Evolutionary conservation across 2,329 filamentous ascomycete genomes (phyloP).

Genomic region (Paraphoma sp.): DNA sequence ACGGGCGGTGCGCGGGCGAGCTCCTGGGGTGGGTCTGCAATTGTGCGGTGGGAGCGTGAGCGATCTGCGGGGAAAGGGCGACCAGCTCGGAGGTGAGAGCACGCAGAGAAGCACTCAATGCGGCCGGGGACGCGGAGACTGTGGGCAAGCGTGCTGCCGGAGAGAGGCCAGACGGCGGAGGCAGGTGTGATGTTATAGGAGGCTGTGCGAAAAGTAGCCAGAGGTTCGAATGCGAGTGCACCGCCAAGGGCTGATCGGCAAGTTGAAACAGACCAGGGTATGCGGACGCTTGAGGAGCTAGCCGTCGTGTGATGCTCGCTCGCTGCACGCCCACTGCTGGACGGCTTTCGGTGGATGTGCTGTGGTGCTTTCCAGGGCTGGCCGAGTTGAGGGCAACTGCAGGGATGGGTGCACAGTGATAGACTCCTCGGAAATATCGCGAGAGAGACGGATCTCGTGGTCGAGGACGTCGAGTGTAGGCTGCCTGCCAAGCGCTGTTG

Average conservation of each 20-base stretch:
- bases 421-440: too few species aligned
- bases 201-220: slow-evolving; percentile 30
- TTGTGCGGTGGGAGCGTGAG: slow-evolving; percentile 20
- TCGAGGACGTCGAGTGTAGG: background rate
- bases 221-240: slow-evolving; percentile 8
- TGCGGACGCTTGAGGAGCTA: slow-evolving; percentile 7
- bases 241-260: slow-evolving; percentile 9
- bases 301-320: background rate
- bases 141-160: slow-evolving; percentile 6
- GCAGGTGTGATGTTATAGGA: slow-evolving; percentile 22
- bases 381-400: background rate
- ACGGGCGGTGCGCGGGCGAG: slow-evolving; percentile 19
- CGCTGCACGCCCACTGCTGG: background rate
- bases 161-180: slow-evolving; percentile 27
- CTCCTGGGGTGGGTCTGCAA: slow-evolving; percentile 16
- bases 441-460: background rate
- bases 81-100: slow-evolving; percentile 13
- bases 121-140: slow-evolving; percentile 17
- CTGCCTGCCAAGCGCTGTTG: background rate
- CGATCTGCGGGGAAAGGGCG: slow-evolving; percentile 12
- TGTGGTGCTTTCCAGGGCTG: too few species aligned
- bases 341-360: background rate
- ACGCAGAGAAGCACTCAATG: slow-evolving; percentile 34
- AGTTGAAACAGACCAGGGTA: slow-evolving; percentile 7
- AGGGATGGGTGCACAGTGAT: background rate